Evolutionary conservation across 164 flowering plant species (phyloP), one percentile per base, ranked within the genome.

Genomic region (Buxus sempervirens): DNA sequence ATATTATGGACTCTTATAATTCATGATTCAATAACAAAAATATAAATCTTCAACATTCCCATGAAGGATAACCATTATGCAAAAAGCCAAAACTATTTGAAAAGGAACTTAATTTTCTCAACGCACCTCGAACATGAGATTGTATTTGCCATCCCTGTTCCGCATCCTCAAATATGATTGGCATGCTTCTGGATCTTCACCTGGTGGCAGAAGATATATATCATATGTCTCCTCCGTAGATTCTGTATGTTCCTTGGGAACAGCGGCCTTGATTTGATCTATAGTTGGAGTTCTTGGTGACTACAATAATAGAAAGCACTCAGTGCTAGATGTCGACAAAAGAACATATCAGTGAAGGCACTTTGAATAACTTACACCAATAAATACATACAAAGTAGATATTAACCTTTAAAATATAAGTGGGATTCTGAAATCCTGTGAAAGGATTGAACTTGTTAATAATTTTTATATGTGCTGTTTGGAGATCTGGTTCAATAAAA

Each of bases 161-260:
- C 96, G 81, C 99, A 95, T 92, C 80, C 99, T 82, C 73, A 95
- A 68, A 82, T 95, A 92, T 64, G 99, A 95, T 75, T 95, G 97
- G 79, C 99, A 95, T 28, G 94, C 82, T 81, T 95, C 98, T 60
- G 97, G 94, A 84, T 95, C 98, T 87, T 92, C 98, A 74, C 97
- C 98, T 38, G 97, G 99, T 21, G 98, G 98, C 41, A 95, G 81
- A 77, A 95, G 97, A 83, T 82, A 95, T 64, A 96, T 96, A 71
- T 96, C 99, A 80, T 93, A 96, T 9, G 88, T 93, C 80, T 93
- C 82, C 81, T 96, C 99, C 62, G 22, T 72, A 18, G 82, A 66
- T 76, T 93, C 98, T 19, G 61, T 66, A 67, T 83, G 82, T 41
- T 81, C 88, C 78, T 85, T 79, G 42, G 84, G 70, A 27, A 90